Evolutionary conservation across 2,329 filamentous ascomycete species (phyloP).

Genomic region (Neoarthrinium moseri): DNA sequence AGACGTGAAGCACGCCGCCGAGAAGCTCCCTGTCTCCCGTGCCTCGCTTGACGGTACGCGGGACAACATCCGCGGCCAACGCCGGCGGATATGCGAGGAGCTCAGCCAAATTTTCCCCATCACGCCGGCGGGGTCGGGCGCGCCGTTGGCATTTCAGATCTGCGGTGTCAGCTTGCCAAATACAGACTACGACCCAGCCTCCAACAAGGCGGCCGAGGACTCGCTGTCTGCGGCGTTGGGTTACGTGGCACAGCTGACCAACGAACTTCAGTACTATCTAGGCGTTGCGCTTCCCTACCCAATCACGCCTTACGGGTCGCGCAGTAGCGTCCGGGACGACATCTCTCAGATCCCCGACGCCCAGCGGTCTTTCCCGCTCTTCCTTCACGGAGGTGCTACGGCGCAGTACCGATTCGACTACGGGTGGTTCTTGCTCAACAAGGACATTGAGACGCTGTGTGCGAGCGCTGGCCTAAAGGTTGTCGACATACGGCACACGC

Average conservation of each 20-base stretch:
- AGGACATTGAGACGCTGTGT: conserved; percentile 77
- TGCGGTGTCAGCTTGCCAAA: conserved; percentile 78
- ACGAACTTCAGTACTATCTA: conserved; percentile 80
- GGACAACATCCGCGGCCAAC: conserved; percentile 77
- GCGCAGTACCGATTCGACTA: conserved; percentile 94
- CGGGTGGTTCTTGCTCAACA: conserved; percentile 93
- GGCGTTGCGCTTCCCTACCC: conserved; percentile 78
- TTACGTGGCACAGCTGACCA: conserved; percentile 72
- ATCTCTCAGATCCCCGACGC: conserved; percentile 44
- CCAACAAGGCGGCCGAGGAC: conserved; percentile 58
- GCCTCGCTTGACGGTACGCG: conserved; percentile 54
- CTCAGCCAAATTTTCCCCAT: conserved; percentile 79
- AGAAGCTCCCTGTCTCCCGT: conserved; percentile 57
- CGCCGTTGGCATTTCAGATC: conserved; percentile 79
- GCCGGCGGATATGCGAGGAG: conserved; percentile 84
- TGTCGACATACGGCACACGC: conserved; percentile 85
- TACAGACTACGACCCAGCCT: conserved; percentile 63
- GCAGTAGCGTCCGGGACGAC: conserved; percentile 65
- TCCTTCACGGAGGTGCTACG: conserved; percentile 60
- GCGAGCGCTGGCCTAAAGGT: conserved; percentile 70
- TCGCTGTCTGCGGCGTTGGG: conserved; percentile 78
- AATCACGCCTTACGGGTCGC: conserved; percentile 69
- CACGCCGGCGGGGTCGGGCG: conserved; percentile 53
- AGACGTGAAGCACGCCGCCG: conserved; percentile 60
- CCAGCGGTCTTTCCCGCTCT: conserved; percentile 77